Percentiles rank a stretch among this genome's conserved stretches.
Evolutionary conservation across 345 rosid species (phyloP).

Genomic region (Eucalyptus curtisii): DNA sequence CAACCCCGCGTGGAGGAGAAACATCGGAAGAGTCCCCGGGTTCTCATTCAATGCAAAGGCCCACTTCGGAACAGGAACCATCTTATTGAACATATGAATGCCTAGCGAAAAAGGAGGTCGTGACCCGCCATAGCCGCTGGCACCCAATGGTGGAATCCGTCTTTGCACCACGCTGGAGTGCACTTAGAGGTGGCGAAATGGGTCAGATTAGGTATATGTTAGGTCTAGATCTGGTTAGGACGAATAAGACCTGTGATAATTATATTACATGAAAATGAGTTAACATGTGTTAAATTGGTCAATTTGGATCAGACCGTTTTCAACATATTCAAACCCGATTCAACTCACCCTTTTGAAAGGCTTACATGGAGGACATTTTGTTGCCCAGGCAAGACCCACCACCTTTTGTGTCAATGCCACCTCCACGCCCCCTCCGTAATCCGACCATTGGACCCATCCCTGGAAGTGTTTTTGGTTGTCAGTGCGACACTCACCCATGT

Average conservation of each 20-base stretch:
- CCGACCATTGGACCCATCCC: not conserved
- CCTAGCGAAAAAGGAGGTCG: not conserved
- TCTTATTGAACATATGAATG: not conserved
- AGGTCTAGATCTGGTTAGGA: fast-evolving
- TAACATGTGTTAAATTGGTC: not conserved
- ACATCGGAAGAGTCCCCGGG: not conserved
- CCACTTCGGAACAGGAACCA: not conserved
- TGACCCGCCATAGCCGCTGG: not conserved
- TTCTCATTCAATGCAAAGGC: not conserved
- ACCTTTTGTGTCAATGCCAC: not conserved
- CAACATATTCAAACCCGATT: not conserved
- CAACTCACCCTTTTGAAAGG: not conserved
- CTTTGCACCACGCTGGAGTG: not conserved
- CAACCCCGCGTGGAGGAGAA: not conserved
- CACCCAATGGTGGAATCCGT: not conserved
- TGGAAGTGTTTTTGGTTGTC: not conserved
- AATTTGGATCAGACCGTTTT: not conserved
- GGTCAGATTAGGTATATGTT: not conserved
- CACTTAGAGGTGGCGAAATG: not conserved
- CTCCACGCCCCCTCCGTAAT: not conserved
- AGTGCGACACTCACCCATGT: not conserved
- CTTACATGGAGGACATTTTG: not conserved
- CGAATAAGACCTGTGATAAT: fast-evolving
- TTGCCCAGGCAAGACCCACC: not conserved
- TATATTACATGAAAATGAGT: not conserved